These are phyloP conservation scores for Vanderwaltozyma tropicalis DNA, from an alignment of 805 yeast species.

Conservation along the genomic window DNA sequence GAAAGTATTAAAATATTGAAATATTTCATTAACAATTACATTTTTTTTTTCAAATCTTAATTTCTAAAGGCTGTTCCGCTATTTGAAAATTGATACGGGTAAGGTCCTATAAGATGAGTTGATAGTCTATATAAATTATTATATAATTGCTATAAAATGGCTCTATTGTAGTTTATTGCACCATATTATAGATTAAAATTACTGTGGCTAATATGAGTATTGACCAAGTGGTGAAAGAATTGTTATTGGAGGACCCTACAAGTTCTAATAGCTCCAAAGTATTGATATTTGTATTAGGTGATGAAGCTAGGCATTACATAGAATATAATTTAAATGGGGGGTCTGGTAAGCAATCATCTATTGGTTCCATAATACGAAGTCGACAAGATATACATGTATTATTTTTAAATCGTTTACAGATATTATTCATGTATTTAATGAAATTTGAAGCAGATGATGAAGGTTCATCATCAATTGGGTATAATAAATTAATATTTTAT, in stretches of 20 bases:
- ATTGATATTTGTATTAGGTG: slow-evolving; percentile 22
- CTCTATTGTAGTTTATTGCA: not conserved
- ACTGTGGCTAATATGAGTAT: slow-evolving; percentile 2
- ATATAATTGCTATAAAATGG: not conserved
- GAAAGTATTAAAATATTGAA: too few relatives aligned
- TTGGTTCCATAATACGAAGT: slow-evolving; percentile 53
- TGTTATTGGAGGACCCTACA: slow-evolving; percentile 4
- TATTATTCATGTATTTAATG: slow-evolving; percentile 27
- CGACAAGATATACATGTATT: slow-evolving; percentile 16
- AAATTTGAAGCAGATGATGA: slow-evolving; percentile 20
- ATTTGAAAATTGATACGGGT: not conserved
- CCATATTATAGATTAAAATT: not conserved
- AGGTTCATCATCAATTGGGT: slow-evolving; percentile 4
- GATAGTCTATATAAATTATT: not conserved
- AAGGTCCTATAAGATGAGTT: not conserved
- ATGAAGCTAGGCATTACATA: slow-evolving; percentile 15
- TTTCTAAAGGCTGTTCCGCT: not conserved
- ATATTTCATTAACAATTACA: too few relatives aligned
- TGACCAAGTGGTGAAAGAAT: slow-evolving; percentile 2
- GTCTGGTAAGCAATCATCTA: slow-evolving; percentile 44
- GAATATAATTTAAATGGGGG: slow-evolving; percentile 11
- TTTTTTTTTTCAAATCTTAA: not conserved
- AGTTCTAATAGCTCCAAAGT: slow-evolving; percentile 5
- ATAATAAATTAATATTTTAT: slow-evolving; percentile 16
- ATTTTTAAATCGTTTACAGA: slow-evolving; percentile 24